A percentile compares a stretch with the other conserved stretches of the same genome.
Evolutionary conservation across 352 stramenopile species (phyloP).

Genomic region (Globisporangium rhizosaccharum): DNA sequence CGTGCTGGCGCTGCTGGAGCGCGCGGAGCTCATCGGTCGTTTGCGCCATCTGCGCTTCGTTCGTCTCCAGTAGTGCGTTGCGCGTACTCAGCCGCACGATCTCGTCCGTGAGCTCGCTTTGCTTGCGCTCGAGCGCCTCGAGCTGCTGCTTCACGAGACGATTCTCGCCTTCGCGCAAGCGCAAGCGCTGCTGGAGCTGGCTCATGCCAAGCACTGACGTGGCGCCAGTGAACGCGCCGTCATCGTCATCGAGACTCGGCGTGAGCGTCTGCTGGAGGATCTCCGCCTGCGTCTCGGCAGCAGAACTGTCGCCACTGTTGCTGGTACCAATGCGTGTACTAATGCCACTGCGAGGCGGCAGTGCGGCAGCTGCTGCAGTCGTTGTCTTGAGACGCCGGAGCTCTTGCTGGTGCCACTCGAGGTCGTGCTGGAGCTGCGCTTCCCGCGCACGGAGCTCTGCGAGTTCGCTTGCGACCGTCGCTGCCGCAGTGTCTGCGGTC

Average conservation of each 20-base stretch:
- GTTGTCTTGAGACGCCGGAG: conserved; percentile 35
- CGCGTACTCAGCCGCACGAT: conserved; percentile 69
- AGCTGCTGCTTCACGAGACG: conserved; percentile 70
- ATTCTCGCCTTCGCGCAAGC: conserved; percentile 71
- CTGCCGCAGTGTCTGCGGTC: conserved; percentile 9
- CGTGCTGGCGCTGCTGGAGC: conserved; percentile 71
- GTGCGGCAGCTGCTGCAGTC: neutral
- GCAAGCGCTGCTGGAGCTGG: conserved; percentile 70
- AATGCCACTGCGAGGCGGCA: neutral
- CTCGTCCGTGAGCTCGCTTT: conserved; percentile 65
- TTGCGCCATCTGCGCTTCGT: conserved; percentile 39
- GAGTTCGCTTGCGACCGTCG: conserved; percentile 22
- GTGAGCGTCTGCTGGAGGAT: conserved; percentile 55
- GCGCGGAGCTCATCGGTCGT: conserved; percentile 43
- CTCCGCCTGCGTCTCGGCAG: conserved; percentile 37
- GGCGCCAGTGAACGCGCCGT: conserved; percentile 22
- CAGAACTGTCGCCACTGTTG: conserved; percentile 7
- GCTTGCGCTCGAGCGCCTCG: conserved; percentile 46
- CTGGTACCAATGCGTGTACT: neutral
- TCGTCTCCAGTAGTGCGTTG: conserved; percentile 67
- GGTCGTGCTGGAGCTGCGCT: conserved; percentile 40
- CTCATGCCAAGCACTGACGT: conserved; percentile 66
- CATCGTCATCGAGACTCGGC: conserved; percentile 18
- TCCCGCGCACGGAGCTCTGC: conserved; percentile 37
- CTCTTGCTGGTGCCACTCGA: conserved; percentile 61